These are phyloP conservation scores for Dipteronia dyeriana DNA, from an alignment of 345 rosid genomes.

Conservation along the genomic window DNA sequence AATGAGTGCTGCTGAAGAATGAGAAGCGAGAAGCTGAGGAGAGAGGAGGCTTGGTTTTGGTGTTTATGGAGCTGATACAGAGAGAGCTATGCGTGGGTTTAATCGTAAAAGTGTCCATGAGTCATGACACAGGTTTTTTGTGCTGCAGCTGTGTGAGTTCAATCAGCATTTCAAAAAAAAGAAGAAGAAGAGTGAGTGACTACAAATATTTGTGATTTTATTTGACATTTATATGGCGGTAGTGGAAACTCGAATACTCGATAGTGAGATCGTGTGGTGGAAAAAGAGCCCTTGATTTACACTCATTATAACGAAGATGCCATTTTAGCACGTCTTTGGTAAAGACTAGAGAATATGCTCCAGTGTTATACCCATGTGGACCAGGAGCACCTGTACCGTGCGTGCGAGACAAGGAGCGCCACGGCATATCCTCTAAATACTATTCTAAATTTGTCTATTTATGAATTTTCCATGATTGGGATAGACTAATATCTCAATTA, in stretches of 20 bases:
- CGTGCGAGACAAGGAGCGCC: no score
- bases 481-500: no score
- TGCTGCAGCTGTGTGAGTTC: conserved; percentile 16
- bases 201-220: no score
- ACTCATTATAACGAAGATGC: conserved; percentile 36
- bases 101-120: conserved; percentile 48
- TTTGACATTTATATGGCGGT: neutral
- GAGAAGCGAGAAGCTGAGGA: conserved; percentile 27
- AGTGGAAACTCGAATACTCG: no score
- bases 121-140: conserved; percentile 38
- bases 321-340: neutral
- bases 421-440: no score
- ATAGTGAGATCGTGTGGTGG: conserved; percentile 31
- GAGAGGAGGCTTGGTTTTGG: conserved; percentile 2
- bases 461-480: no score
- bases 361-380: neutral
- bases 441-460: no score
- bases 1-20: conserved; percentile 28
- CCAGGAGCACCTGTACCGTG: no score
- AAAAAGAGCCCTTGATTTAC: conserved; percentile 29
- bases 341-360: conserved; percentile 42
- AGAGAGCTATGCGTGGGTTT: conserved; percentile 37
- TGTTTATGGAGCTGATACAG: conserved; percentile 24
- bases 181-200: neutral
- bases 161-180: conserved; percentile 38